Base-by-base conservation (phyloP, 2,329 filamentous ascomycete species). In the Orbilia ellipsospora region DNA sequence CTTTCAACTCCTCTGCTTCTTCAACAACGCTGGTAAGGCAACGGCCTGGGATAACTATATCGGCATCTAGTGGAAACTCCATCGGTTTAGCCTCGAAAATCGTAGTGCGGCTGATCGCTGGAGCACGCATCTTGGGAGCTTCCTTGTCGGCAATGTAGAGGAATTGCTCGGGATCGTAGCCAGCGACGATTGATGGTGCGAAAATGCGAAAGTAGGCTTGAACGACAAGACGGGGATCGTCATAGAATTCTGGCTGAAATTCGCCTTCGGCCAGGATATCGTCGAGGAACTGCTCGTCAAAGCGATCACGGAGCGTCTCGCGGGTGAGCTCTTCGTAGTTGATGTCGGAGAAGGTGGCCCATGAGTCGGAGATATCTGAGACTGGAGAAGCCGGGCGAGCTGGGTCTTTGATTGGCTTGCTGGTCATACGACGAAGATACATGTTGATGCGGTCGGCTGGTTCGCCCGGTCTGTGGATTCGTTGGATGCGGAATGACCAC, bases 81-180 rank as follows among this genome's bases (percentile, higher is more conserved):
- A 59, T 64, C 1, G 72, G 72, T 18, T 61, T 56, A 1, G 26
- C 26, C 44, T 75, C 72, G 28, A 45, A 75, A 10, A 75, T 69
- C 2, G 64, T 69, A 5, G 72, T 69, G 10, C 59, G 57, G n/a
- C 57, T 44, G 13, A 75, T 54, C 1, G 52, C 64, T 48, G 72
- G 72, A 8, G 56, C 59, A 13, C 60, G 45, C 36, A 75, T 65
- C 28, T 75, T 75, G 10, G 72, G 59, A 15, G 40, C 60, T 13
- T 75, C 64, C 10, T 44, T 44, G 8, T 45, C 48, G 2, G 51
- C 44, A n/a, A 75, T 75, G 40, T 64, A 20, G 12, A 75, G 65
- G 52, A 69, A 68, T 13, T 75, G 68, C 50, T 75, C 72, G 6
- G 72, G 72, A 20, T 75, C 72, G 16, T 75, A 75, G 13, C 72